These are phyloP conservation scores for Aspergillus sp. DNA, from an alignment of 2,329 filamentous ascomycete genomes.

Conservation along the genomic window DNA sequence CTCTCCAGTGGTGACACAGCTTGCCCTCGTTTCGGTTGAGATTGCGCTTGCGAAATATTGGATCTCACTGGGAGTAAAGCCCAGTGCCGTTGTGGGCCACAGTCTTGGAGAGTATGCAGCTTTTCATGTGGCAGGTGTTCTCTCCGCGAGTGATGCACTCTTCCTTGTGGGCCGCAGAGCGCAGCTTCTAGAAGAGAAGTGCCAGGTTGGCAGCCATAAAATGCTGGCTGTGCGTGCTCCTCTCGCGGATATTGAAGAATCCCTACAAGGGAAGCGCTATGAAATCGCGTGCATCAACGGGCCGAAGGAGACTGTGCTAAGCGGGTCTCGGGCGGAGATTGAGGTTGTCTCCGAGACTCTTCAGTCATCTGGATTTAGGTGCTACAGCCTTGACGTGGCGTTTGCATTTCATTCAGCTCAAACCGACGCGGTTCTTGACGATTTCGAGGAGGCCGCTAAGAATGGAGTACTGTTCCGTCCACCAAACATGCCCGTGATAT, in stretches of 20 bases:
- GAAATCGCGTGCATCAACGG: constrained; percentile 77
- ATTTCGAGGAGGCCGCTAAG: constrained; percentile 18
- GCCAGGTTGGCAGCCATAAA: constrained; percentile 67
- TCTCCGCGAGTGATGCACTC: constrained; percentile 50
- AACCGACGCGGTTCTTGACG: constrained; percentile 23
- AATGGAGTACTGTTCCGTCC: constrained; percentile 57
- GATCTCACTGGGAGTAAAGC: constrained; percentile 34
- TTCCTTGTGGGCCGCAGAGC: constrained; percentile 73
- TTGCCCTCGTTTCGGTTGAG: constrained; percentile 43
- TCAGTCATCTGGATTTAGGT: constrained; percentile 60
- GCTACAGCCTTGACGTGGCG: constrained; percentile 66
- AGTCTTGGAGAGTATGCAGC: constrained; percentile 47
- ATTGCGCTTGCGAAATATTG: constrained; percentile 45
- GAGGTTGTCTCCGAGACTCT: constrained; percentile 57
- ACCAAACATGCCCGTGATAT: constrained; percentile 67
- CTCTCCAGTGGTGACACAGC: constrained; percentile 36
- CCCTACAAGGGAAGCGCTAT: constrained; percentile 41
- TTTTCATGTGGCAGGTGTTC: constrained; percentile 37
- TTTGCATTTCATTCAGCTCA: constrained; percentile 56
- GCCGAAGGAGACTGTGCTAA: constrained; percentile 75
- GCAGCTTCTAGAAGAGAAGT: constrained; percentile 66
- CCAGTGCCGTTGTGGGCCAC: constrained; percentile 59
- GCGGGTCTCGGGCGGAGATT: constrained; percentile 63
- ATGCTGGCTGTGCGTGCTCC: constrained; percentile 64
- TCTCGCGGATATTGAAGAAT: constrained; percentile 42